Percentiles rank a stretch among this genome's conserved stretches.
These are phyloP conservation scores for Chenopodium berlandieri DNA, from an alignment of 148 eudicot genomes.

Conservation along the genomic window DNA sequence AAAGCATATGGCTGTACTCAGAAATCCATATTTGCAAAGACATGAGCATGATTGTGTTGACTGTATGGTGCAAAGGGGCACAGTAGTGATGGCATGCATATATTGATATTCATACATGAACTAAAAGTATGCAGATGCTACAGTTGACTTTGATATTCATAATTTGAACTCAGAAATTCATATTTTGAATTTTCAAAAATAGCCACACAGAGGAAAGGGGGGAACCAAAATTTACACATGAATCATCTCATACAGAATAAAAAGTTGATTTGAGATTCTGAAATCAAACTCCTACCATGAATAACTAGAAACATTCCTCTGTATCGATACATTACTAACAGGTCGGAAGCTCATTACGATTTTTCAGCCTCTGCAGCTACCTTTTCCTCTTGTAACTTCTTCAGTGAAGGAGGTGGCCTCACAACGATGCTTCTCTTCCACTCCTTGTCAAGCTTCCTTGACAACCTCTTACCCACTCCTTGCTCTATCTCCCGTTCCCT, in stretches of 20 bases:
- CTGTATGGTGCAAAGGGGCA: no score
- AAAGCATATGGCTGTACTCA: no score
- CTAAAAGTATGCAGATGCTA: not conserved
- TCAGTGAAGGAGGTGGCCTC: conserved; percentile 77
- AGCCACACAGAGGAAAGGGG: not conserved
- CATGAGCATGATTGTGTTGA: no score
- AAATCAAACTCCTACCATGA: conserved; percentile 8
- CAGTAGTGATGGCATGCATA: no score
- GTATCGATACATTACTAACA: conserved; percentile 17
- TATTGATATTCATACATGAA: not conserved
- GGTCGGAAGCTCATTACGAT: conserved; percentile 33
- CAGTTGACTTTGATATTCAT: not conserved
- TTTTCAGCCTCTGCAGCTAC: conserved; percentile 69
- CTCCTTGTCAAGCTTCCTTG: conserved; percentile 78
- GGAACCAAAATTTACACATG: conserved; percentile 20
- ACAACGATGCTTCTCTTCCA: conserved; percentile 84
- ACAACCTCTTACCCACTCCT: conserved; percentile 76
- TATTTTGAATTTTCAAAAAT: not conserved
- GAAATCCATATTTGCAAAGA: no score
- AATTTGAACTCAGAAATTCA: no score
- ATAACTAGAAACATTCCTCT: conserved; percentile 1
- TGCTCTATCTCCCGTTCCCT: conserved; percentile 88
- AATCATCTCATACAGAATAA: conserved; percentile 6
- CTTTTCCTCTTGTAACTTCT: conserved; percentile 62
- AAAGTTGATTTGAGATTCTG: not conserved